Evolutionary conservation across 2,329 filamentous ascomycete genomes (phyloP), one percentile per base, ranked within the genome.

Genomic region (Beauveria australis): DNA sequence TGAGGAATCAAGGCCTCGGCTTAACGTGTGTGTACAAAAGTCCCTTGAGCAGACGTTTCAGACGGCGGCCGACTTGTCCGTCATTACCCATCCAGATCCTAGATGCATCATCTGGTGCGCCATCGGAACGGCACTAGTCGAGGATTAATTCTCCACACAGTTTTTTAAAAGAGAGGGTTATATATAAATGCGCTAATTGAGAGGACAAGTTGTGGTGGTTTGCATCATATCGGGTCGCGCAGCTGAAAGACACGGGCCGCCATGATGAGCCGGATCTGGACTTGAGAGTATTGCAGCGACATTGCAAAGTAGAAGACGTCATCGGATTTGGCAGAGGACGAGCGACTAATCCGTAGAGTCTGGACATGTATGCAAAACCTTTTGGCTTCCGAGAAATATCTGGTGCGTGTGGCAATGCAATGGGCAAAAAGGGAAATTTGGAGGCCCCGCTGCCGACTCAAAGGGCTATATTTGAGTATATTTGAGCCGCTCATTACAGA

Each of bases 1-100:
- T 82, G 80, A 67, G 80, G 9, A 82, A 79, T 9, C 79, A 82
- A 60, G 77, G 78, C 0, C 68, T 82, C 16, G 80, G 79, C 0
- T 65, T 81, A 6, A 76, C 52, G 61, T 78, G 77, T 78, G 77
- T 48, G 59, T 81, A 10, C 67, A 67, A 40, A 69, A 74, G 52
- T 70, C 65, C 1, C 68, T 78, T 9, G 72, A 75, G 7, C 74
- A 78, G 65, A 75, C 76, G 0, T 82, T 79, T 63, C 67, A 71
- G 22, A 53, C 76, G 0, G 78, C 79, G 0, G 72, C 75, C 7
- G 68, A 58, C 43, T 51, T 58, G 33, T 58, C 55, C 26, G 65
- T 71, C 24, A 74, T 77, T 2, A 82, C 79, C 16, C 80, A 83
- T 60, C 75, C 76, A 1, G 80, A 83, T 66, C 78, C 79, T 1